Evolutionary conservation across 805 yeast species (phyloP).

Genomic region (Metschnikowia proteae): DNA sequence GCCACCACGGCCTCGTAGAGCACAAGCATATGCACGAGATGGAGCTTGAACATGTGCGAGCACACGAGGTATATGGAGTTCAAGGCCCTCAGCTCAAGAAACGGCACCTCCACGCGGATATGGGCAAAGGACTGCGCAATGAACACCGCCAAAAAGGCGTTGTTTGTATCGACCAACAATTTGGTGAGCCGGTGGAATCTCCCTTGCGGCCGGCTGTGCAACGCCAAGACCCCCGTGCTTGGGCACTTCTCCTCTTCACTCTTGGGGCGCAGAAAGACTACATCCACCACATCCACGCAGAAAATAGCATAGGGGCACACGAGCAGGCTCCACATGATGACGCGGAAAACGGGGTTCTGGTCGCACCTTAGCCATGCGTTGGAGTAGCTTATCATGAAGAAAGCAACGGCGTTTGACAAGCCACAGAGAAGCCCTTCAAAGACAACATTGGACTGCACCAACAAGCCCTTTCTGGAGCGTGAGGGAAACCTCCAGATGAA

Average conservation of each 20-base stretch:
- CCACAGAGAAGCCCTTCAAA: conserved; percentile 21
- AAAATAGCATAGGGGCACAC: conserved; percentile 22
- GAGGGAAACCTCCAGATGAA: conserved; percentile 27
- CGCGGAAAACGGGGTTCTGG: conserved; percentile 11
- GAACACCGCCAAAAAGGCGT: conserved; percentile 33
- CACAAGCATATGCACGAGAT: conserved; percentile 31
- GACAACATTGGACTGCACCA: conserved; percentile 6
- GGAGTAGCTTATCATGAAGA: conserved; percentile 11
- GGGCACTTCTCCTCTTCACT: background rate
- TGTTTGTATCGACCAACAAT: conserved; percentile 26
- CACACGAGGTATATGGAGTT: conserved; percentile 19
- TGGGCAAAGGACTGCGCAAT: conserved; percentile 33
- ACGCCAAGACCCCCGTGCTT: background rate
- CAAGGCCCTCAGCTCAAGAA: conserved; percentile 6
- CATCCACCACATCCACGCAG: conserved; percentile 12
- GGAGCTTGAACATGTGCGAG: conserved; percentile 29
- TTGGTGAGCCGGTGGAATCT: background rate
- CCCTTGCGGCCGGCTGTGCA: too few relatives aligned
- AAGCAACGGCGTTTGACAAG: conserved; percentile 19
- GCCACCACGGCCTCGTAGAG: conserved; percentile 26
- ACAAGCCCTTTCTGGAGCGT: conserved; percentile 8
- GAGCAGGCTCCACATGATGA: conserved; percentile 18
- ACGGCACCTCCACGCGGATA: conserved; percentile 22
- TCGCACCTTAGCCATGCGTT: conserved; percentile 7
- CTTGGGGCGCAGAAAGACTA: background rate